A percentile compares a stretch with the other conserved stretches of the same genome.
These are phyloP conservation scores for Meira miltonrushii DNA, from an alignment of 1,284 basidiomycete species.

Conservation along the genomic window DNA sequence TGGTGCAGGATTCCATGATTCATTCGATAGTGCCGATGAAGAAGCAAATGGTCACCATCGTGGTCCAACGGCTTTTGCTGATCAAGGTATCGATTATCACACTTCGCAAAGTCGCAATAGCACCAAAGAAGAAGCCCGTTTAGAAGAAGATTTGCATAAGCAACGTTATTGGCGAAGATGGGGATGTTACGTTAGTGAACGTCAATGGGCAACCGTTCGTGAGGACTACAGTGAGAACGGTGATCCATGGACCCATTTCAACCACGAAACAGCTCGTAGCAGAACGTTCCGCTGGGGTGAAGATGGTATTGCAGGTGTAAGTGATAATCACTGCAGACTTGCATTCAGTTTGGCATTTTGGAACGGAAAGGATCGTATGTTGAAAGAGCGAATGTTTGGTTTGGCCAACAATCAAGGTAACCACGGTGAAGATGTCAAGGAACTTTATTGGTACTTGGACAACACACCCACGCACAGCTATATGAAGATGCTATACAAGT, in stretches of 20 bases:
- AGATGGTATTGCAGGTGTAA: conserved; percentile 91
- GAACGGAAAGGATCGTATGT: conserved; percentile 89
- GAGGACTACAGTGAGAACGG: conserved; percentile 96
- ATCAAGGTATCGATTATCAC: conserved; percentile 23
- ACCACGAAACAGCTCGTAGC: conserved; percentile 87
- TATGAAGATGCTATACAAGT: conserved; percentile 99
- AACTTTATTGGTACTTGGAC: conserved; percentile 96
- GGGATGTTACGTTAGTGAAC: conserved; percentile 93
- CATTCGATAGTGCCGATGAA: conserved; percentile 20
- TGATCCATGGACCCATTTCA: conserved; percentile 96
- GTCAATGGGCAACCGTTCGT: conserved; percentile 97
- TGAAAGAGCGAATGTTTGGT: conserved; percentile 91
- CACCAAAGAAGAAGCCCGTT: conserved; percentile 51
- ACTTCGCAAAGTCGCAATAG: background rate
- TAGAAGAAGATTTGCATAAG: conserved; percentile 63
- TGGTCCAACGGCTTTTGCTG: conserved; percentile 27
- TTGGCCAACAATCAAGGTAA: conserved; percentile 92
- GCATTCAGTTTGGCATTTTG: conserved; percentile 86
- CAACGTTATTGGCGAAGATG: conserved; percentile 90
- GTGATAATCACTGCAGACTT: conserved; percentile 89
- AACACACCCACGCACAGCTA: conserved; percentile 97
- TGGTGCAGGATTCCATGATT: conserved; percentile 12
- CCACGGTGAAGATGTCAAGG: conserved; percentile 98
- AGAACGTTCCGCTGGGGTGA: conserved; percentile 97
- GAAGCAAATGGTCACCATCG: conserved; percentile 28